phyloP scores from a whole-genome alignment of 208 protist species.

The Trypanosomatidae sp. region DNA sequence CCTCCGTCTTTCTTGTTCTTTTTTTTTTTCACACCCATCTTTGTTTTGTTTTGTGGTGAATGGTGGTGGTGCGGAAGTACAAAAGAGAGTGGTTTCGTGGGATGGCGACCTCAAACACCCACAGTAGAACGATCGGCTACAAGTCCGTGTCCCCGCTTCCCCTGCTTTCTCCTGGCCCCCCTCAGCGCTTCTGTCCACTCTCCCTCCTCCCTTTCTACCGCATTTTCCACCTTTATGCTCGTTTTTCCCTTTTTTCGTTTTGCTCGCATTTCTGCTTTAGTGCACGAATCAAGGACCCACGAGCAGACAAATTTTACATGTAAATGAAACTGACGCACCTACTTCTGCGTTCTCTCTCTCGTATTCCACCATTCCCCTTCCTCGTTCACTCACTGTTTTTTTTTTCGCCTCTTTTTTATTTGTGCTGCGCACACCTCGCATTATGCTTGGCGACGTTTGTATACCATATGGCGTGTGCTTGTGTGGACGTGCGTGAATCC shows the following conservation, averaged over 20 bases:
- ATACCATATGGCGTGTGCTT: neutral
- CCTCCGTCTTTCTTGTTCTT: neutral
- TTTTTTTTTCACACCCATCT: neutral
- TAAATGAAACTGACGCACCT: slow-evolving; percentile 14
- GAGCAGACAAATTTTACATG: slow-evolving; percentile 12
- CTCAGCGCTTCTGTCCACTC: neutral
- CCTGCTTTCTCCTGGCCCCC: neutral
- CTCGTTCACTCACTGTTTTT: neutral
- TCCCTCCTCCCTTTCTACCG: neutral
- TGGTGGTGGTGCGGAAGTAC: neutral
- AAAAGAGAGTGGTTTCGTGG: neutral
- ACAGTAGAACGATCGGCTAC: neutral
- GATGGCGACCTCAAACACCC: neutral
- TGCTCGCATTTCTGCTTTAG: neutral
- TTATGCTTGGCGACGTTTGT: neutral
- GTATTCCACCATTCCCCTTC: neutral
- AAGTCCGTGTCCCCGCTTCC: neutral
- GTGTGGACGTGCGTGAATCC: neutral
- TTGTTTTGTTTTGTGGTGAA: neutral
- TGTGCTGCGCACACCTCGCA: no score
- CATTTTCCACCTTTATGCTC: neutral
- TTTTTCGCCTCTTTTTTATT: neutral
- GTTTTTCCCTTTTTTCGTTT: neutral
- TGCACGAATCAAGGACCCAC: neutral
- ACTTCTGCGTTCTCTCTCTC: slow-evolving; percentile 9